phyloP scores from a whole-genome alignment of 345 rosid genomes.

The Gynandropsis gynandra region DNA sequence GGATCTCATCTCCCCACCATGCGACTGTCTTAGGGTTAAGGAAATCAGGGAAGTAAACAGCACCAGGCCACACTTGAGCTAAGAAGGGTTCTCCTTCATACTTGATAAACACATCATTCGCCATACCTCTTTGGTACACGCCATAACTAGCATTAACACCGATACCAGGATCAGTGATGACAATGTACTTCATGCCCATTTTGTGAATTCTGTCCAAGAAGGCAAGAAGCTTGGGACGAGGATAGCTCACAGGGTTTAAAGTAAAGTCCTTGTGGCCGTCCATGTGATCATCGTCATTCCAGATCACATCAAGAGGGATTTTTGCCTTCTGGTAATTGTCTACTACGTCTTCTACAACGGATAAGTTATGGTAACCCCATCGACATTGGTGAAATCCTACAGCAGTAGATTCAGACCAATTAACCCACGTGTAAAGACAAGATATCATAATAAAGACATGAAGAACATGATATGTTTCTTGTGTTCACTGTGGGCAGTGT shows the following conservation, averaged over 20 bases:
- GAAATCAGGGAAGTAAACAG: constrained; percentile 91
- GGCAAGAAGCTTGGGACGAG: constrained; percentile 70
- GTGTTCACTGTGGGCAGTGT: too few relatives aligned
- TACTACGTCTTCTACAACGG: constrained; percentile 93
- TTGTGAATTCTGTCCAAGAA: constrained; percentile 77
- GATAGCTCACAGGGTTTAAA: constrained; percentile 49
- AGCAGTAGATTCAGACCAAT: neutral
- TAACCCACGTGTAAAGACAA: too few relatives aligned
- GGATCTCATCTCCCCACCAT: constrained; percentile 95
- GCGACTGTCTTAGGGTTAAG: constrained; percentile 83
- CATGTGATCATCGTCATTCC: constrained; percentile 99
- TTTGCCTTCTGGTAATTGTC: constrained; percentile 69
- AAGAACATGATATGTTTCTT: too few relatives aligned
- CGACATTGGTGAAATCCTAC: constrained; percentile 96
- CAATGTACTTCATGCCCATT: constrained; percentile 89
- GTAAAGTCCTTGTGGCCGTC: constrained; percentile 93
- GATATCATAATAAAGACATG: too few relatives aligned
- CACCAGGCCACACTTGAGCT: constrained; percentile 99
- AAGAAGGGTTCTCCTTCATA: constrained; percentile 72
- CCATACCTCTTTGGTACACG: constrained; percentile 65
- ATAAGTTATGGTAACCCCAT: constrained; percentile 95
- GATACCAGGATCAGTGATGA: constrained; percentile 72
- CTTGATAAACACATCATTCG: constrained; percentile 85
- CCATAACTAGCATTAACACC: constrained; percentile 76
- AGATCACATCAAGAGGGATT: constrained; percentile 90